Conservation (phyloP, 441 rosid genomes). For the Bocquillonia castaneifolia region DNA sequence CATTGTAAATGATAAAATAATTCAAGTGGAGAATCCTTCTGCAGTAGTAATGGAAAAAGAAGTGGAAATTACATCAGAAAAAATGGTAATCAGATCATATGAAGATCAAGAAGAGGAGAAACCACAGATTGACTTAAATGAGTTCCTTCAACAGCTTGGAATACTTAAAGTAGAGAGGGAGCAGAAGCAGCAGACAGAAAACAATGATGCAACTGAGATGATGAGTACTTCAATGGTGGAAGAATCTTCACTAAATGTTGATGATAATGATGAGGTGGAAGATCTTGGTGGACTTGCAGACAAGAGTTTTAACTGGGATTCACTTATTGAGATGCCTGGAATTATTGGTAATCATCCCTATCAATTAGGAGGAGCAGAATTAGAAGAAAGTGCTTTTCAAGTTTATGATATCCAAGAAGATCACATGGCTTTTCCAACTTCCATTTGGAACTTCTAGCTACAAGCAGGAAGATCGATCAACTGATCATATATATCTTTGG, state of each 20-base stretch:
- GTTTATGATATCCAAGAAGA: constrained; percentile 54
- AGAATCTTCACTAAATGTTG: constrained; percentile 38
- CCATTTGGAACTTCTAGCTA: constrained; percentile 65
- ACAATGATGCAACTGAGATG: constrained; percentile 24
- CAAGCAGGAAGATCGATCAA: constrained; percentile 9
- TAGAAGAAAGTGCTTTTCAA: constrained; percentile 31
- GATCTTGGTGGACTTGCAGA: constrained; percentile 31
- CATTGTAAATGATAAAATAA: constrained; percentile 23
- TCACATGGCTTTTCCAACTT: constrained; percentile 41
- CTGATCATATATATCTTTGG: too few relatives aligned
- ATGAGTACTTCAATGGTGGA: constrained; percentile 20
- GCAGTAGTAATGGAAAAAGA: constrained; percentile 33
- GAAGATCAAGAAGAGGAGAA: constrained; percentile 39
- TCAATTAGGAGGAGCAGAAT: constrained; percentile 34
- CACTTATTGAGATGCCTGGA: constrained; percentile 54
- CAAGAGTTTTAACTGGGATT: constrained; percentile 69
- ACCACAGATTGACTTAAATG: constrained; percentile 82
- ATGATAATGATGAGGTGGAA: constrained; percentile 34
- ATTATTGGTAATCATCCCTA: constrained; percentile 25
- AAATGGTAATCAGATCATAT: constrained; percentile 6
- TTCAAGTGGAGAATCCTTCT: constrained; percentile 15
- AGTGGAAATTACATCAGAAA: constrained; percentile 31
- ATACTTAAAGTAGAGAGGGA: constrained; percentile 42
- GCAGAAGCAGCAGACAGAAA: constrained; percentile 22
- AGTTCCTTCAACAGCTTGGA: constrained; percentile 89